Conservation (phyloP, 2,329 filamentous ascomycete species). For the Madurella fahalii region DNA sequence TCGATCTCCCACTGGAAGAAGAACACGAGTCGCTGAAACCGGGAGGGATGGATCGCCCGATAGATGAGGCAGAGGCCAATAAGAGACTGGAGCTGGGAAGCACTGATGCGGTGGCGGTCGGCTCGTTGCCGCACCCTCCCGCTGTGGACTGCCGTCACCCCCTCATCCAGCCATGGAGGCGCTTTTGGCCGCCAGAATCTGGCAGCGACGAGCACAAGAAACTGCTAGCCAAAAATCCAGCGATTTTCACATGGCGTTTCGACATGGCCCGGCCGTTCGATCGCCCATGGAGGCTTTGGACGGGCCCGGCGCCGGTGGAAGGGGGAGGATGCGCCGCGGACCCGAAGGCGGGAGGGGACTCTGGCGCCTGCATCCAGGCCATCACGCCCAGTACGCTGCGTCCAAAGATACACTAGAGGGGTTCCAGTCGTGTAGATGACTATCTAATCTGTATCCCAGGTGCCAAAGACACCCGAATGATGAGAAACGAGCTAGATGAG, state of each 20-base stretch:
- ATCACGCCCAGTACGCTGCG: background rate
- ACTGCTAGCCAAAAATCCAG: constrained; percentile 1
- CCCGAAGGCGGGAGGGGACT: background rate
- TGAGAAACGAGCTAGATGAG: constrained; percentile 1
- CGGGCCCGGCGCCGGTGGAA: background rate
- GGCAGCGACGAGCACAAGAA: constrained; percentile 2
- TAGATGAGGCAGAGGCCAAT: background rate
- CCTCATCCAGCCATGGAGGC: constrained; percentile 10
- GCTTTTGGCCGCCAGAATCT: constrained; percentile 8
- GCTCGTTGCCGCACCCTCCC: background rate
- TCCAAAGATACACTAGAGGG: background rate
- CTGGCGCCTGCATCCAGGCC: background rate
- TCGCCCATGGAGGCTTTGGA: constrained; percentile 12
- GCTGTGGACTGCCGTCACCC: background rate
- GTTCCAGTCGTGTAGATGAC: background rate
- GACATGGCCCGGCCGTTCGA: constrained; percentile 8
- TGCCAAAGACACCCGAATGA: background rate
- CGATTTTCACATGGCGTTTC: constrained; percentile 10
- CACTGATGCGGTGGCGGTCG: background rate
- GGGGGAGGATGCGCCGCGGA: background rate
- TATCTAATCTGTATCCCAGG: background rate
- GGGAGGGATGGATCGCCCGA: background rate
- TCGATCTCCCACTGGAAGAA: background rate
- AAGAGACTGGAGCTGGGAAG: background rate
- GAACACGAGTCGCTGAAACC: background rate